phyloP scores from a whole-genome alignment of 2,329 filamentous ascomycete genomes.

The Ceratocystis alfenasii region DNA sequence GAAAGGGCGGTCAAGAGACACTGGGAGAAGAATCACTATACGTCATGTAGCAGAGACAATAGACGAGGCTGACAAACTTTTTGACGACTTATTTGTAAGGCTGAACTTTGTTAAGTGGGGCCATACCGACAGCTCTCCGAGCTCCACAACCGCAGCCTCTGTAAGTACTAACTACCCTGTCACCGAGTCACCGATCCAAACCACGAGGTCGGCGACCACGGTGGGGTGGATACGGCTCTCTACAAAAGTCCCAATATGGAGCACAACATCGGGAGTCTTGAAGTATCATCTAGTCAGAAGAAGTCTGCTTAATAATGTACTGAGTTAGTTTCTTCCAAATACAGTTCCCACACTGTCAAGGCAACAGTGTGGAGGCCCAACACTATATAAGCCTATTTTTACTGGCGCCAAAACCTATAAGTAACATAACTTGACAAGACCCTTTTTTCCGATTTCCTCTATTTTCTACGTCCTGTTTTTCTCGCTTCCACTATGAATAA shows the following conservation, averaged over 20 bases:
- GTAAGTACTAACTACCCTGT: neutral
- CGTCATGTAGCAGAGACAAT: conserved; percentile 3
- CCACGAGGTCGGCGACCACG: no score
- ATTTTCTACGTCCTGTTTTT: neutral
- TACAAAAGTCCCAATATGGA: neutral
- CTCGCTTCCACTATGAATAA: conserved; percentile 11
- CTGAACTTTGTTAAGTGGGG: conserved; percentile 7
- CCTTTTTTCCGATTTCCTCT: no score
- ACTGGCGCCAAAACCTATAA: neutral
- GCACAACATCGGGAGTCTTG: neutral
- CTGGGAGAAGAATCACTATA: neutral
- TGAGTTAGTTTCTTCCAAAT: neutral
- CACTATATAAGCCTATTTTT: neutral
- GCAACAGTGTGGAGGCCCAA: neutral
- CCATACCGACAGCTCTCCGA: neutral
- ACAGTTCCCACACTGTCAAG: neutral
- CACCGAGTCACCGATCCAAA: no score
- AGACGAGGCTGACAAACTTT: conserved; percentile 14
- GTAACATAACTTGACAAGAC: no score
- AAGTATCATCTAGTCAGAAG: no score
- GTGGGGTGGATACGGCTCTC: no score
- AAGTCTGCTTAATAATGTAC: no score
- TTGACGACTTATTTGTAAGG: neutral
- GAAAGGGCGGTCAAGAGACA: neutral
- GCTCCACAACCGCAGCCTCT: neutral